Evolutionary conservation across 495 filamentous ascomycete genomes (phyloP), one percentile per base, ranked within the genome.

Genomic region (Lasiosphaeria hispida): DNA sequence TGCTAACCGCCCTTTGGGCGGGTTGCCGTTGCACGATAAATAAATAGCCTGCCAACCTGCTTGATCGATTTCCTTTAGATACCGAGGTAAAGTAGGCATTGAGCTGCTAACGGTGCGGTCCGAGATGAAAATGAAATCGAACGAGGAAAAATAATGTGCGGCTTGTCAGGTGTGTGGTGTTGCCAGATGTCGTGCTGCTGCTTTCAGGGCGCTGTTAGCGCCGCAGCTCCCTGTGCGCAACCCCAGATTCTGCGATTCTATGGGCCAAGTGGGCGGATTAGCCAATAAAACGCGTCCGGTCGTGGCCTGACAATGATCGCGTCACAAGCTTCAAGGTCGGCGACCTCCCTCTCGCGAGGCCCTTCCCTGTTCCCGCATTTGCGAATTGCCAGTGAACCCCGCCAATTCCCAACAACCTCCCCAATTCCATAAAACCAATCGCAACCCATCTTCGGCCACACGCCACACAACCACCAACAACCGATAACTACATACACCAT

Each of bases 281-380:
- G 37, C 67, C 67, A 69, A 71, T 69, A 36, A 59, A 54, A 67
- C 66, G 64, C 68, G 68, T 64, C 33, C 17, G 39, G n/a, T 2
- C 33, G 55, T 55, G 38, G 52, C 37, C 57, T 58, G 58, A 63
- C 44, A 54, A 49, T 41, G 48, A 41, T 55, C 68, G 66, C 68
- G 66, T 67, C 66, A 63, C 59, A 59, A 60, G 59, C 65, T 66
- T 55, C 36, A 36, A 41, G 39, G 39, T 42, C 38, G 33, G 40
- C 17, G 18, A 23, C 39, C 48, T 39, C 40, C 30, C 48, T 47
- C 50, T 47, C 9, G 7, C 45, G 23, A 41, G 23, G 33, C 33
- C 23, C 34, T 17, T 18, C 1, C 6, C 37, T 43, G 7, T 33
- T 42, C 35, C 19, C 6, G 7, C 4, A 33, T 39, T 36, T 10